Percentiles rank a stretch among this genome's conserved stretches.
phyloP scores from a whole-genome alignment of 768 basidiomycete genomes.

The Leucocoprinus sp. region DNA sequence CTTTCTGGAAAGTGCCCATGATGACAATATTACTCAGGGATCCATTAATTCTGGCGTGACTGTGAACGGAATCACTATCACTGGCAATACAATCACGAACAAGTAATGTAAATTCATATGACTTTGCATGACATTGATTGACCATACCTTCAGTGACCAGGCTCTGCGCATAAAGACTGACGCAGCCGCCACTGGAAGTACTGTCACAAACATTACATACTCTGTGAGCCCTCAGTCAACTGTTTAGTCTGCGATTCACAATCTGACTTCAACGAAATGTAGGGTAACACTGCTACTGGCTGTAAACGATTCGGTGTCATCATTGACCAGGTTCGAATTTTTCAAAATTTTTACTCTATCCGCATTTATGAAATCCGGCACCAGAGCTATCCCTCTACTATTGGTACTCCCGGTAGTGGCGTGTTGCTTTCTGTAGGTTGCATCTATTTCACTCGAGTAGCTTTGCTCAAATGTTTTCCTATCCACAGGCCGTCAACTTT shows the following conservation, averaged over 20 bases:
- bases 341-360: conserved; percentile 2
- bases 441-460: too few relatives aligned
- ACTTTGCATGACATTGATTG: not conserved
- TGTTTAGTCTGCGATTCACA: not conserved
- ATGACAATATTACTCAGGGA: conserved; percentile 29
- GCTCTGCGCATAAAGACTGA: conserved; percentile 59
- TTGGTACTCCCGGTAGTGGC: conserved; percentile 49
- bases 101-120: conserved; percentile 28
- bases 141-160: conserved; percentile 28
- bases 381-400: conserved; percentile 47
- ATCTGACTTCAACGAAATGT: not conserved
- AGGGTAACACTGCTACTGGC: conserved; percentile 48
- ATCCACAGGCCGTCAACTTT: conserved; percentile 42
- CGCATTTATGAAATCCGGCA: not conserved
- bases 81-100: conserved; percentile 45
- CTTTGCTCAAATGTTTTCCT: not conserved
- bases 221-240: conserved; percentile 22
- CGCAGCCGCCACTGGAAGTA: conserved; percentile 33
- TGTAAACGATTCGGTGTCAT: conserved; percentile 44
- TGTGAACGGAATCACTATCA: conserved; percentile 41
- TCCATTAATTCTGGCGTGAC: conserved; percentile 40
- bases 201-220: conserved; percentile 43
- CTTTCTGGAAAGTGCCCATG: not conserved
- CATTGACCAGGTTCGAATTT: conserved; percentile 44
- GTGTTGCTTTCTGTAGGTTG: conserved; percentile 53